Percentiles rank a stretch among this genome's conserved stretches.
Evolutionary conservation across 345 rosid species (phyloP).

Genomic region (Citrus australasica): DNA sequence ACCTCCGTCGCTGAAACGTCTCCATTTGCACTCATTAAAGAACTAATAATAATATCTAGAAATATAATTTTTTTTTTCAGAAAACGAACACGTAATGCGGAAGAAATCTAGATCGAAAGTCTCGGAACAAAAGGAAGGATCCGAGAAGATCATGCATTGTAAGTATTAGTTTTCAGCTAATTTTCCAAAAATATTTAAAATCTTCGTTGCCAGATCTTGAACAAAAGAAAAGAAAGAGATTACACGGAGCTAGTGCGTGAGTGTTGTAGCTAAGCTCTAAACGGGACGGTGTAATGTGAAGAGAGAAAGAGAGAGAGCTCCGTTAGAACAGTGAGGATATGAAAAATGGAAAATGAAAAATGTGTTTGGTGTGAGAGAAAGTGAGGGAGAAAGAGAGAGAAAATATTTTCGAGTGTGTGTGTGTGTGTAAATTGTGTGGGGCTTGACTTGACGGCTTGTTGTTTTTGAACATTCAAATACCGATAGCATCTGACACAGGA

Average conservation of each 20-base stretch:
- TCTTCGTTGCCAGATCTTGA: constrained; percentile 25
- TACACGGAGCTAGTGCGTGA: neutral
- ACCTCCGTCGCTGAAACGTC: constrained; percentile 34
- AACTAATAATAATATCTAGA: neutral
- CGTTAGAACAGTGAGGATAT: neutral
- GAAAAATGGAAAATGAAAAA: neutral
- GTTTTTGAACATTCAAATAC: constrained; percentile 82
- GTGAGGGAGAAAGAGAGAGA: constrained; percentile 8
- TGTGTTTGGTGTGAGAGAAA: constrained; percentile 1
- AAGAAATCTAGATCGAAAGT: constrained; percentile 35
- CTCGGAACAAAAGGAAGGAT: constrained; percentile 19
- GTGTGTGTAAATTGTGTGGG: neutral
- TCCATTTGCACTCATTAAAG: constrained; percentile 51
- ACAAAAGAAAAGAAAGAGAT: constrained; percentile 12
- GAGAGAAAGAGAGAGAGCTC: neutral
- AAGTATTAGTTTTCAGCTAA: neutral
- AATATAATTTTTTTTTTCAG: neutral
- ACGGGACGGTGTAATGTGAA: neutral
- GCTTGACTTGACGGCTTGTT: neutral
- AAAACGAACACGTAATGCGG: neutral
- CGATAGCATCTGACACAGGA: constrained; percentile 15
- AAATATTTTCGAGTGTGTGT: constrained; percentile 4
- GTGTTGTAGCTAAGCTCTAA: neutral
- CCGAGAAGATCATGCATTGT: constrained; percentile 17
- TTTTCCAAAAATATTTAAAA: neutral